Percentiles rank a stretch among this genome's conserved stretches.
Conservation (phyloP, 495 filamentous ascomycete genomes). For the Tuber melanosporum region DNA sequence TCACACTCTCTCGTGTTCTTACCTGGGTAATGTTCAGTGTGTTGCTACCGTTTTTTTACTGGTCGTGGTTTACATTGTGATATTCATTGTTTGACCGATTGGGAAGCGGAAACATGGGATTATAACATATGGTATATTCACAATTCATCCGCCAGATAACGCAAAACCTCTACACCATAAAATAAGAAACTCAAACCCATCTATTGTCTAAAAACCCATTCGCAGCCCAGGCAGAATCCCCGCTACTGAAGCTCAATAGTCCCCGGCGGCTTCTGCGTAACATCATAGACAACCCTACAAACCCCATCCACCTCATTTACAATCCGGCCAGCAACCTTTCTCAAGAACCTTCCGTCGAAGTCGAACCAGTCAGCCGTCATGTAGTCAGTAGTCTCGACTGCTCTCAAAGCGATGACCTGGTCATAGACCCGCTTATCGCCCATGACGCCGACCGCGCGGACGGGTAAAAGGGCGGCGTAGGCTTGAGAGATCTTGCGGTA, state of each 20-base stretch:
- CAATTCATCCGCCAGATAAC: neutral
- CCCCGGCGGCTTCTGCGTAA: constrained; percentile 74
- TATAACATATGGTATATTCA: neutral
- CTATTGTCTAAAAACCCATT: constrained; percentile 3
- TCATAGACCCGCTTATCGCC: constrained; percentile 64
- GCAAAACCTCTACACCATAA: neutral
- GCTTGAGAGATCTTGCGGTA: constrained; percentile 80
- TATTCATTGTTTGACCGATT: neutral
- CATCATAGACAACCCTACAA: constrained; percentile 55
- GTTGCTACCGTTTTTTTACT: neutral
- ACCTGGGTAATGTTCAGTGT: neutral
- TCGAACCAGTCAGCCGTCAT: constrained; percentile 74
- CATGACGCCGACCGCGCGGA: constrained; percentile 70
- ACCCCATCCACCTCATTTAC: constrained; percentile 79
- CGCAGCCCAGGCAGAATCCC: neutral
- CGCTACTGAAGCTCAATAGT: constrained; percentile 68
- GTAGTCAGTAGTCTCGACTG: constrained; percentile 70
- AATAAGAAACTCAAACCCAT: neutral
- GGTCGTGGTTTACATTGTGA: neutral
- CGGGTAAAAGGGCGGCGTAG: constrained; percentile 69
- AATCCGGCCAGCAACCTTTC: constrained; percentile 63
- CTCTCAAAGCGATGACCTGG: constrained; percentile 58
- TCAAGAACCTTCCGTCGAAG: constrained; percentile 61
- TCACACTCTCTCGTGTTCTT: neutral
- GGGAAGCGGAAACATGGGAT: neutral